Evolutionary conservation across 1,139 yeast species (phyloP), one percentile per base, ranked within the genome.

Genomic region (Komagataea norvegica): DNA sequence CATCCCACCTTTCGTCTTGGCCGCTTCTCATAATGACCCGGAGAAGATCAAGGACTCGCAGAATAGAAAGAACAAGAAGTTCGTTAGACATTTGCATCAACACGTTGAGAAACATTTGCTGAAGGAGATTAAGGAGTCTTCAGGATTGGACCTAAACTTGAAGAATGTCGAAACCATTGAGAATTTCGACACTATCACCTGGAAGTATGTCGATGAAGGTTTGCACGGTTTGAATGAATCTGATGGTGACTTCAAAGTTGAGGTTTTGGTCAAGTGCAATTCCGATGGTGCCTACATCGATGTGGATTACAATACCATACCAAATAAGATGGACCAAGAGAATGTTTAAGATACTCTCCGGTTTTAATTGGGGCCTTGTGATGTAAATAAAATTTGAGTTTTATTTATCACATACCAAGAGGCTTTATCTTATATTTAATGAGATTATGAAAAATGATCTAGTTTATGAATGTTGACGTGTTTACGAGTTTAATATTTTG

Each of bases 41-140:
- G 91, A 82, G 41, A 80, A 79, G 59, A 74, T 82, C 43, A 80
- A 81, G 59, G 82, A 83, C 34, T 77, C 85, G 36, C 76, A 74
- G 67, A 82, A 81, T 62, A 77, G 80, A 42, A 77, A 80, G 56
- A 77, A 81, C 41, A 74, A 77, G 51, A 81, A 81, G 61, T 82
- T 80, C 57, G 78, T 75, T 50, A 72, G 91, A 57, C 81, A 81
- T 56, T 68, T 82, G 60, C 82, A 79, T 56, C 89, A 82, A 59
- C 91, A 82, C 52, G 68, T 82, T 40, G 75, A 78, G 54, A 79
- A 79, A 54, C 89, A 81, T 59, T 65, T 82, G 55, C 65, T 82
- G 58, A 70, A 72, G 46, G 89, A 81, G 49, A 77, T 82, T 61
- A 73, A 72, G 48, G 68, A 67, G 42, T 74, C 78, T 57, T 67